Base-by-base conservation (phyloP, 140 eudicot genomes). In the Cichorium intybus region DNA sequence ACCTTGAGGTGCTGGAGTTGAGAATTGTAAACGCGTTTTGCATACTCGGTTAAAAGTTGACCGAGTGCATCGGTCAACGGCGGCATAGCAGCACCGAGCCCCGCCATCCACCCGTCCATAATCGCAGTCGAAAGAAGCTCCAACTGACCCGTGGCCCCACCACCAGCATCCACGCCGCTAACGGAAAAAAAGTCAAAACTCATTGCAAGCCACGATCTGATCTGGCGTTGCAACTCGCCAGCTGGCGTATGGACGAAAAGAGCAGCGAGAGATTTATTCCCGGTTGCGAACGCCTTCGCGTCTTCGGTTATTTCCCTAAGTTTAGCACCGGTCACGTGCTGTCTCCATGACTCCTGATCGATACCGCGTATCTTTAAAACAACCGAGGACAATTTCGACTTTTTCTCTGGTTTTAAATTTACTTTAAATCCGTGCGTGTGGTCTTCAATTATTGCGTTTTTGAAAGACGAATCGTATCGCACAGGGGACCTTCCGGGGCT, bases 81-180 rank as follows among this genome's bases (percentile, higher is more conserved):
- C 68, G 96, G 97, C 24, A 71, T 62, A 12, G 99, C 99, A 66
- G 95, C 90, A 75, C 99, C 99, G 67, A 93, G 99, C 8, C 99
- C 99, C 37, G 99, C 99, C 99, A 93, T 93, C 99, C 99, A 93
- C 58, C 99, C 99, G 56, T 93, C 99, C 99, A 88, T 88, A 63
- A 93, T 93, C 63, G 99, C 99, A 62, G 99, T 93, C 10, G 99
- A 93, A 41, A 93, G 96, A 68, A 93, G 99, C 80, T 93, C 99
- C 56, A 93, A 63, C 71, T 93, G 97, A 72, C 99, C 96, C n/a
- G 95, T 77, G 14, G 67, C 77, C 62, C 99, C 99, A 49, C 86
- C 95, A 39, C 78, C 74, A 59, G 88, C 72, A 81, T 93, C 96
- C 77, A 75, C 78, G 10, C 86, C 93, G 48, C 82, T 79, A 11